Conservation (phyloP, 805 yeast genomes). For the Candida boleticola region DNA sequence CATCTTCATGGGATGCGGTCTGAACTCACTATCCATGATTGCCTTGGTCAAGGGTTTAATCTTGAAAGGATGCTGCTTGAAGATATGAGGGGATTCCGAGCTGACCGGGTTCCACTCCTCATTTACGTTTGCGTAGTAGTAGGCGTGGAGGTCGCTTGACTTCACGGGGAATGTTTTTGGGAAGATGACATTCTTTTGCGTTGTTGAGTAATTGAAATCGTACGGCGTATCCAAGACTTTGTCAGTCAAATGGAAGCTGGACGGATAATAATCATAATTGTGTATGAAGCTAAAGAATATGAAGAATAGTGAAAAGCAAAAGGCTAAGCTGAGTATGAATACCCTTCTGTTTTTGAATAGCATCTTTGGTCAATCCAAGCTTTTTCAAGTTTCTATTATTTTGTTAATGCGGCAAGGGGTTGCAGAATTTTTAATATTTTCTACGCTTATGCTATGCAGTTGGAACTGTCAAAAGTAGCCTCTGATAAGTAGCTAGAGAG, state of each 20-base stretch:
- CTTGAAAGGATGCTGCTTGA: neutral
- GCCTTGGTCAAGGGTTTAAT: neutral
- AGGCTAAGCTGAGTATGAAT: neutral
- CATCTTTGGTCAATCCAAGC: too few relatives aligned
- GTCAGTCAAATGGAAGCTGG: neutral
- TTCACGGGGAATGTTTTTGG: neutral
- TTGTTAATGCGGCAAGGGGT: too few relatives aligned
- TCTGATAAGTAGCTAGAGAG: too few relatives aligned
- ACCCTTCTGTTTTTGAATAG: neutral
- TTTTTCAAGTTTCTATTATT: too few relatives aligned
- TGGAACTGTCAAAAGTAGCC: too few relatives aligned
- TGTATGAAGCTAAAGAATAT: neutral
- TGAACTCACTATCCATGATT: neutral
- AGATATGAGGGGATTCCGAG: neutral
- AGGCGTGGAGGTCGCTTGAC: neutral
- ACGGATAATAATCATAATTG: neutral
- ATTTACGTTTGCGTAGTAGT: neutral
- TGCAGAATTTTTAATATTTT: too few relatives aligned
- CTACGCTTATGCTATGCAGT: too few relatives aligned
- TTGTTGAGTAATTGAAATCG: conserved; percentile 5
- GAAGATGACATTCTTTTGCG: neutral
- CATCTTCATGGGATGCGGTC: neutral
- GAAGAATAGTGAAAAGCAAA: neutral
- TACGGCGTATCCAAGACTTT: neutral
- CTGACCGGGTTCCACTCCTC: neutral